A percentile compares a stretch with the other conserved stretches of the same genome.
Conservation (phyloP, 306 rosid species). For the Lathyrus sativus region DNA sequence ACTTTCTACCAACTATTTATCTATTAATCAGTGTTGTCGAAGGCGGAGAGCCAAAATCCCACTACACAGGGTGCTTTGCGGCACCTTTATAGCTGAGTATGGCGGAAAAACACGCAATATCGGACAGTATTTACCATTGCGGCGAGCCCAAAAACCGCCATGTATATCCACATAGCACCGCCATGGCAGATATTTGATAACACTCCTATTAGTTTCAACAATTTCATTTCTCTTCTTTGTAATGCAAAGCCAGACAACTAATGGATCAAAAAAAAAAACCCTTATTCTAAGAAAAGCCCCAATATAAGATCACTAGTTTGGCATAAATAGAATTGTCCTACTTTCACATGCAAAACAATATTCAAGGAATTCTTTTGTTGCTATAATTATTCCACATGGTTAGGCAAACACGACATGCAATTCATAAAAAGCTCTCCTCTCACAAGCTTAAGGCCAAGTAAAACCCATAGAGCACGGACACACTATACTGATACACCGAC, state of each 20-base stretch:
- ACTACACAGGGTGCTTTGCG: too few species aligned
- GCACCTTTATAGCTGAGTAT: too few species aligned
- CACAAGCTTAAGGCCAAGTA: background rate
- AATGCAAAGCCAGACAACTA: conserved; percentile 20
- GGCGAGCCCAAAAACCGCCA: too few species aligned
- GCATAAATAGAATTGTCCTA: conserved; percentile 11
- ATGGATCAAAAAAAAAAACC: conserved; percentile 28
- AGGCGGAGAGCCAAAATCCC: too few species aligned
- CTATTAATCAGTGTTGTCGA: background rate
- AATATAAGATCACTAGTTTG: background rate
- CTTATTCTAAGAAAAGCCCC: conserved; percentile 19
- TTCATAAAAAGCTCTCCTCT: conserved; percentile 21
- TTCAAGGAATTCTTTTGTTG: conserved; percentile 22
- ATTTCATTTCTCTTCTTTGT: conserved; percentile 1
- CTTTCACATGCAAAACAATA: conserved; percentile 29
- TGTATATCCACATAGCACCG: too few species aligned
- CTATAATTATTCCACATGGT: conserved; percentile 17
- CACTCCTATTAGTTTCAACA: background rate
- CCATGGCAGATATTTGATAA: too few species aligned
- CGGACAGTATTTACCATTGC: too few species aligned
- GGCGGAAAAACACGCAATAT: too few species aligned
- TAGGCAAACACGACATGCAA: conserved; percentile 26
- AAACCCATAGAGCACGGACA: background rate
- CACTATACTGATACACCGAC: too few species aligned
- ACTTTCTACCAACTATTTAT: conserved; percentile 11